Evolutionary conservation across 805 yeast species (phyloP), one percentile per base, ranked within the genome.

Genomic region (Priceomyces medius): DNA sequence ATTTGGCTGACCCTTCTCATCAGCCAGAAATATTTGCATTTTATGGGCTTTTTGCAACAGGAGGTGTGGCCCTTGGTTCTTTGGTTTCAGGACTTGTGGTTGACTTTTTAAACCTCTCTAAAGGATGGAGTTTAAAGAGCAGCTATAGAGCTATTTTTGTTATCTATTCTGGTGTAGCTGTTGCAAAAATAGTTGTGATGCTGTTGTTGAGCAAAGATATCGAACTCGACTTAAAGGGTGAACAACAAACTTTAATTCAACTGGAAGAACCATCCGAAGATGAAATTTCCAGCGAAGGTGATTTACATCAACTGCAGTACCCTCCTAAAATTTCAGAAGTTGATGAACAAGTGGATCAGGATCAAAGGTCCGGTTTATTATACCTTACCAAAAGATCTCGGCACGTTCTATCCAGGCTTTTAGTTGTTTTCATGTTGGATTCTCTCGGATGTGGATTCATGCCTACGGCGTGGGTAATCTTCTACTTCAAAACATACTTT

Each of bases 371-470:
- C 16, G 21, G 34, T 4, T 31, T 53, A 20, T 55, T 63, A 1
- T 68, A 71, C 1, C 53, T 75, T 9, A 71, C 83, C 0, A 71
- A 85, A 0, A 42, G 29, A 13, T 33, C 43, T 7, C 61, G 58
- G 7, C 50, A 64, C 6, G 63, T 75, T 7, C 55, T 83, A 35
- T 58, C 73, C 17, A 73, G 74, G 38, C 63, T 84, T 4, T 61
- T 83, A 18, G 58, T 74, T 5, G 72, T 83, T 13, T 90, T 89
- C 56, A 86, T 87, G 81, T 55, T 87, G 21, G 97, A 89, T 60
- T 88, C 96, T 1, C 73, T 89, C 37, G 97, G 95, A 0, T 81
- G 80, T 48, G 96, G 97, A 1, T 85, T 89, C 61, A 85, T 88
- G 88, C 82, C 95, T 2, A 71, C 81, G 34, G 84, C 96, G 1